These are phyloP conservation scores for Thamnidium elegans DNA, from an alignment of 192 early-diverging fungal species.

Conservation along the genomic window DNA sequence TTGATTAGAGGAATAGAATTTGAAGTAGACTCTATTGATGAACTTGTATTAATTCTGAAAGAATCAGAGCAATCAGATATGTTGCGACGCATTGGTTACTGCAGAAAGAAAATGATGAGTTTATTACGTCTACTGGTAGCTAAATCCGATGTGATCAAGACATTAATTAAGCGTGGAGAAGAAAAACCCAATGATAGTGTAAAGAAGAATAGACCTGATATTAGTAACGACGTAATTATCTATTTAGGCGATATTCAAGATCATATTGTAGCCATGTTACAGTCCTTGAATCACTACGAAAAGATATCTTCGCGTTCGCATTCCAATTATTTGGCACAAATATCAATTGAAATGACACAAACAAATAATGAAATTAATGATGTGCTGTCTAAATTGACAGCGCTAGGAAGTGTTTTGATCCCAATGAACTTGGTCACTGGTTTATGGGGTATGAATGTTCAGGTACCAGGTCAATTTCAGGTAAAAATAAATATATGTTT, in stretches of 20 bases:
- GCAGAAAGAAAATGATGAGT: constrained; percentile 68
- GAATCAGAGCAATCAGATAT: constrained; percentile 85
- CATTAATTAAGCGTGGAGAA: constrained; percentile 66
- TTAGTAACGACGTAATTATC: constrained; percentile 59
- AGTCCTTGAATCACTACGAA: constrained; percentile 74
- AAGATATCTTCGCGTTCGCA: constrained; percentile 67
- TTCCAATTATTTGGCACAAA: constrained; percentile 72
- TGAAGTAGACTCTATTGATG: constrained; percentile 95
- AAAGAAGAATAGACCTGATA: constrained; percentile 6
- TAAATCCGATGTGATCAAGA: constrained; percentile 75
- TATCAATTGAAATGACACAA: constrained; percentile 71
- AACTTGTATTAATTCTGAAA: constrained; percentile 88
- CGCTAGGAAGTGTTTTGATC: constrained; percentile 48
- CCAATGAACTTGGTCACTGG: constrained; percentile 64
- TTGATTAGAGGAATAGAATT: constrained; percentile 84
- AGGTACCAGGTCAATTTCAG: constrained; percentile 54
- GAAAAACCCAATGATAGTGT: not conserved
- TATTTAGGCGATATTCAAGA: constrained; percentile 83
- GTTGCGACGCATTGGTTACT: constrained; percentile 72
- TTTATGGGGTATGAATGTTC: constrained; percentile 66
- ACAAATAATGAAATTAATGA: constrained; percentile 55
- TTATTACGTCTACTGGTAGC: constrained; percentile 64
- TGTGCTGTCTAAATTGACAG: constrained; percentile 47
- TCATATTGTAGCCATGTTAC: constrained; percentile 78
- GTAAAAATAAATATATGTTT: not conserved